A percentile compares a stretch with the other conserved stretches of the same genome.
These are phyloP conservation scores for Syzygium syzygioides DNA, from an alignment of 441 rosid genomes.

Conservation along the genomic window DNA sequence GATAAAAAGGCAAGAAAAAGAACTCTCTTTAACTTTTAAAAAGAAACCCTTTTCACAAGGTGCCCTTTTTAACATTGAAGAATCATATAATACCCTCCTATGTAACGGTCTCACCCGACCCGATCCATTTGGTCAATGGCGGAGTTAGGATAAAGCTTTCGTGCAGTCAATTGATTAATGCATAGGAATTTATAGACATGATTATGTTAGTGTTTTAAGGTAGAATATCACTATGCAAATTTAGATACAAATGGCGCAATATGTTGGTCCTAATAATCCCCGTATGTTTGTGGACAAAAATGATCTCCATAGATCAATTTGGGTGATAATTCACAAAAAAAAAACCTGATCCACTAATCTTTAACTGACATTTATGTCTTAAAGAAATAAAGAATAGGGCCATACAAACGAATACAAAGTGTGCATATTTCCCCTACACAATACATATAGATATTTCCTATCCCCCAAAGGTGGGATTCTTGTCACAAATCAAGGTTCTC, in stretches of 20 bases:
- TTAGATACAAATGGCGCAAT: neutral
- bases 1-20: neutral
- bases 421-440: neutral
- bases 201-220: neutral
- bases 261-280: accelerated
- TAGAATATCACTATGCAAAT: neutral
- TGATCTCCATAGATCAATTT: neutral
- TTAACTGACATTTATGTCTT: neutral
- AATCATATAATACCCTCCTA: neutral
- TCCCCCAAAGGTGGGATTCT: neutral
- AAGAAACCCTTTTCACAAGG: neutral
- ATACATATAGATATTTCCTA: no score
- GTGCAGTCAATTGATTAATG: neutral
- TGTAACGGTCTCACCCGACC: accelerated
- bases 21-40: neutral
- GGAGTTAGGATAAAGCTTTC: neutral
- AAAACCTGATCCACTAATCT: neutral
- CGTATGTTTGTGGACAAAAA: neutral
- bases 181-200: neutral
- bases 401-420: neutral
- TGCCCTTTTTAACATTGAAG: neutral
- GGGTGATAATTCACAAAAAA: neutral
- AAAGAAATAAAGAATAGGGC: neutral
- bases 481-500: neutral
- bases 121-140: accelerated